These are phyloP conservation scores for Mucor plumbeus DNA, from an alignment of 371 early-diverging fungal species.

Conservation along the genomic window DNA sequence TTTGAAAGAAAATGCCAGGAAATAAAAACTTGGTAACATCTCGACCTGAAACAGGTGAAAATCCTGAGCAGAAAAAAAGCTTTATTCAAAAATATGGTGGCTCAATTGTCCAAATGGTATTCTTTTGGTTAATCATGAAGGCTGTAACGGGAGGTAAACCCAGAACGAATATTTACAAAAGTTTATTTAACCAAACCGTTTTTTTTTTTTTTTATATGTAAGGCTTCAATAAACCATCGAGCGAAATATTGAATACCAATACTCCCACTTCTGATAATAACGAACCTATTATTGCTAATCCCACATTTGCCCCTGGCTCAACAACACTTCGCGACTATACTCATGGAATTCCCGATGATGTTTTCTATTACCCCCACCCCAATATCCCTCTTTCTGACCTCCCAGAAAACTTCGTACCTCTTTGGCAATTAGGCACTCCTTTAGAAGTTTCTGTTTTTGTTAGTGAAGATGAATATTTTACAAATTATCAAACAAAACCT, in stretches of 20 bases:
- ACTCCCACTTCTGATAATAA: constrained; percentile 9
- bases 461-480: constrained; percentile 60
- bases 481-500: constrained; percentile 51
- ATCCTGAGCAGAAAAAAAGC: constrained; percentile 24
- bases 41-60: not conserved
- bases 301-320: constrained; percentile 12
- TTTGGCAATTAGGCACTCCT: constrained; percentile 40
- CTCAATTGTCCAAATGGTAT: constrained; percentile 39
- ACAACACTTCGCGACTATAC: constrained; percentile 34
- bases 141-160: constrained; percentile 34
- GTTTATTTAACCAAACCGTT: no score
- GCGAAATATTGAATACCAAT: not conserved
- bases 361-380: constrained; percentile 46
- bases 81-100: constrained; percentile 46
- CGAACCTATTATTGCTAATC: not conserved
- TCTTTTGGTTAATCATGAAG: constrained; percentile 48
- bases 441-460: constrained; percentile 62
- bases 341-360: constrained; percentile 39
- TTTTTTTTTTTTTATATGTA: not conserved
- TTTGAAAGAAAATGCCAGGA: not conserved
- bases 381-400: constrained; percentile 32
- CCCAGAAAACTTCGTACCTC: constrained; percentile 42
- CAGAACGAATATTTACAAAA: not conserved
- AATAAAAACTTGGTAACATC: not conserved
- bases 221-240: constrained; percentile 12